These are phyloP conservation scores for Sicyos baderoa DNA, from an alignment of 306 rosid genomes.

Conservation along the genomic window DNA sequence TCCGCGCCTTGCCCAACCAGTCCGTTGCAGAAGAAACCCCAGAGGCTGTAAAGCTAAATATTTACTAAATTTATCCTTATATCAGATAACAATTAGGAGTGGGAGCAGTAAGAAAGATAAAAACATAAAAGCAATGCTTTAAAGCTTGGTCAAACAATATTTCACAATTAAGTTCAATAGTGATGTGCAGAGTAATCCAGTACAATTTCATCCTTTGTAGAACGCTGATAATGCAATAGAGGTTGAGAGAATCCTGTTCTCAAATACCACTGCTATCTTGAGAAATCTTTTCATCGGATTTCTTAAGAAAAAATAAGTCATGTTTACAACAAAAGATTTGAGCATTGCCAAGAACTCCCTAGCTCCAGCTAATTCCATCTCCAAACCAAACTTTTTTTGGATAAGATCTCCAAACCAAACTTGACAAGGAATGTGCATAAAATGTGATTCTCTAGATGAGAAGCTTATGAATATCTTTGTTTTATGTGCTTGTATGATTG, in stretches of 20 bases:
- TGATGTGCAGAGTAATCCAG: neutral
- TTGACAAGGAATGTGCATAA: slow-evolving; percentile 6
- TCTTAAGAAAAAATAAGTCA: neutral
- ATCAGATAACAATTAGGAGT: slow-evolving; percentile 7
- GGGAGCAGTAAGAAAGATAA: neutral
- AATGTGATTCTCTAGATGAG: slow-evolving; percentile 8
- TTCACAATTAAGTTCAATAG: neutral
- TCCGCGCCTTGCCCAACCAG: neutral
- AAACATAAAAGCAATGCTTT: neutral
- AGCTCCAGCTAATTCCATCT: slow-evolving; percentile 10
- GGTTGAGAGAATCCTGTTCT: neutral
- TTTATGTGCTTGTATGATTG: slow-evolving; percentile 3
- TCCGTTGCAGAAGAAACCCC: slow-evolving; percentile 1
- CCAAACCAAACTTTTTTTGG: slow-evolving; percentile 4
- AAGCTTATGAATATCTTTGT: neutral
- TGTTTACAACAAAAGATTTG: neutral
- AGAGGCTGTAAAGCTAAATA: neutral
- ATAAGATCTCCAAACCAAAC: slow-evolving; percentile 7
- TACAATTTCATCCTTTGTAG: neutral
- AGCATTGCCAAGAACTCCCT: neutral
- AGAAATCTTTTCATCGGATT: neutral
- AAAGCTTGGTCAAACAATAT: neutral
- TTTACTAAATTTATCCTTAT: neutral
- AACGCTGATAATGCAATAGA: neutral
- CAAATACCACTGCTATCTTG: neutral